Percentiles rank a stretch among this genome's conserved stretches.
Conservation (phyloP, 2,329 filamentous ascomycete genomes). For the Colletotrichum simmondsii region DNA sequence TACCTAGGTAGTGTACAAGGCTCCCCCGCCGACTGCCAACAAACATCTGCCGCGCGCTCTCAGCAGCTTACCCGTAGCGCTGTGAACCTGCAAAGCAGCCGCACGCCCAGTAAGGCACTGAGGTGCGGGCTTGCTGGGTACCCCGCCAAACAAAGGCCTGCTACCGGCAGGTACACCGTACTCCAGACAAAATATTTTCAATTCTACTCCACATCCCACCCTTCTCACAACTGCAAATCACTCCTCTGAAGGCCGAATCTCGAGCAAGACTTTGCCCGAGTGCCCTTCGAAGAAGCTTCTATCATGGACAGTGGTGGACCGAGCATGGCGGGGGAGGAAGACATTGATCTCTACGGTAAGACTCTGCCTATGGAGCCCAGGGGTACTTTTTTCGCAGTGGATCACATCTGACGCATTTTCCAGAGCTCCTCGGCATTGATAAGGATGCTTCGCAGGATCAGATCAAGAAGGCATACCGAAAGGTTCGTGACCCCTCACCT, state of each 20-base stretch:
- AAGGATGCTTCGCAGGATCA: constrained; percentile 79
- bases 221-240: constrained; percentile 31
- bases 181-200: constrained; percentile 34
- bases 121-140: background rate
- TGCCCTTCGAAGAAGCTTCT: constrained; percentile 21
- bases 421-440: constrained; percentile 83
- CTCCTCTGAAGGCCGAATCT: constrained; percentile 26
- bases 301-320: constrained; percentile 38
- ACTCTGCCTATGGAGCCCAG: constrained; percentile 25
- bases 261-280: constrained; percentile 29
- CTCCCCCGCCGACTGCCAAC: no score
- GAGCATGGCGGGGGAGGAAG: constrained; percentile 42
- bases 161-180: constrained; percentile 6
- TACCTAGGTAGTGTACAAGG: no score
- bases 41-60: background rate
- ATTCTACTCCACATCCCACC: constrained; percentile 32
- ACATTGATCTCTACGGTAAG: constrained; percentile 73
- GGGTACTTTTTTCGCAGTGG: constrained; percentile 31
- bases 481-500: constrained; percentile 62
- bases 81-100: background rate
- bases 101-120: constrained; percentile 21
- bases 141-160: constrained; percentile 28
- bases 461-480: constrained; percentile 96
- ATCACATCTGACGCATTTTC: constrained; percentile 35
- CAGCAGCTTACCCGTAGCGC: background rate